These are phyloP conservation scores for Lichtheimia corymbifera DNA, from an alignment of 371 early-diverging fungal species.

Conservation along the genomic window DNA sequence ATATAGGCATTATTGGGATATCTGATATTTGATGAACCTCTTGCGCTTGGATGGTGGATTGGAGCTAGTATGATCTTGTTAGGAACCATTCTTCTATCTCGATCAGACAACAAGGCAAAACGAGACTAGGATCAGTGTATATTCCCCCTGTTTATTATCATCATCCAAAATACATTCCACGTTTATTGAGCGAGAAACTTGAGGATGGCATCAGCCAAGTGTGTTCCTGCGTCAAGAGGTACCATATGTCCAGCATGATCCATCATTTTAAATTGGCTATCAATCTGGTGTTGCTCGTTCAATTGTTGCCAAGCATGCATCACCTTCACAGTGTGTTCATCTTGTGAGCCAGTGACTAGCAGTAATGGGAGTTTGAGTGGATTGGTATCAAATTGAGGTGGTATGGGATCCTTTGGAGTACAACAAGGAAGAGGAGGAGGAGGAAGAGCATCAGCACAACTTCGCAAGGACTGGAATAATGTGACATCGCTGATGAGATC, in stretches of 20 bases:
- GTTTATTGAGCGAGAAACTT: constrained; percentile 12
- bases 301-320: constrained; percentile 18
- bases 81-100: constrained; percentile 58
- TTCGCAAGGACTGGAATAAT: constrained; percentile 22
- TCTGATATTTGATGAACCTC: constrained; percentile 66
- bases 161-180: no score
- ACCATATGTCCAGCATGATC: constrained; percentile 34
- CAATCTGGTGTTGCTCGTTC: constrained; percentile 14
- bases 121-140: constrained; percentile 14
- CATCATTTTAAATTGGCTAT: constrained; percentile 9
- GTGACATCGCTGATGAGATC: constrained; percentile 15
- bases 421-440: not conserved
- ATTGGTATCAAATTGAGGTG: not conserved
- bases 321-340: constrained; percentile 19
- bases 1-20: constrained; percentile 66
- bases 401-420: not conserved
- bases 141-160: no score
- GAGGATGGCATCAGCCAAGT: constrained; percentile 18
- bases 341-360: constrained; percentile 29
- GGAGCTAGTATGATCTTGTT: constrained; percentile 73
- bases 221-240: constrained; percentile 25
- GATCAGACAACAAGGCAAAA: constrained; percentile 35
- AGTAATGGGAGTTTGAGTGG: constrained; percentile 17
- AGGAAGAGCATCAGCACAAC: constrained; percentile 19
- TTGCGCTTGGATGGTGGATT: constrained; percentile 76